These are phyloP conservation scores for Euphorbia celastroides DNA, from an alignment of 441 rosid species.

Conservation along the genomic window DNA sequence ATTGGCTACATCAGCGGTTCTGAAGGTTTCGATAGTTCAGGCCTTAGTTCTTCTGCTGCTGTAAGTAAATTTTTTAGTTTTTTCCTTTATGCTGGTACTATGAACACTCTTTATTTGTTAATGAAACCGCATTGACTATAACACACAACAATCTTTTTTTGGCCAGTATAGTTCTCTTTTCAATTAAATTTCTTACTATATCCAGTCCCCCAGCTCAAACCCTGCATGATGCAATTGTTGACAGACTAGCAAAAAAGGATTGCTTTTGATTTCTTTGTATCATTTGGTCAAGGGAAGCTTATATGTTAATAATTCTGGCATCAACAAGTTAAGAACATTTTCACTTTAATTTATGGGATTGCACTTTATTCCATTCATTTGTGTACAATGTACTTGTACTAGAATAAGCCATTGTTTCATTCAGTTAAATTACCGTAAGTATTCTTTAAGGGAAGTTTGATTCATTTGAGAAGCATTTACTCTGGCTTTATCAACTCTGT, in stretches of 20 bases:
- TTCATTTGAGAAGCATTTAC: background rate
- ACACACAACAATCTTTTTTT: background rate
- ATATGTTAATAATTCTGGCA: background rate
- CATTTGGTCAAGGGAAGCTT: background rate
- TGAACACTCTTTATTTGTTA: background rate
- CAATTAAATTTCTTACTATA: background rate
- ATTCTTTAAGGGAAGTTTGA: background rate
- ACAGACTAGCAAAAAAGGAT: background rate
- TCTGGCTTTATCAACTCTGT: background rate
- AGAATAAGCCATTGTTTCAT: background rate
- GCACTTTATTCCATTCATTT: background rate
- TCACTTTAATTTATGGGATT: background rate
- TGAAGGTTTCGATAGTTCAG: slow-evolving; percentile 85
- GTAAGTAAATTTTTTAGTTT: slow-evolving; percentile 45
- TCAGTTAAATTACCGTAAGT: background rate
- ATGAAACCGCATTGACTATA: background rate
- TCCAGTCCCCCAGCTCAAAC: background rate
- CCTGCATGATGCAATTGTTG: background rate
- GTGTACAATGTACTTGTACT: background rate
- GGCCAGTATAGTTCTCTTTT: background rate
- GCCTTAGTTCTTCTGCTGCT: slow-evolving; percentile 98
- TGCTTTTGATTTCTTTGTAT: background rate
- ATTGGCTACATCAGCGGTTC: slow-evolving; percentile 81
- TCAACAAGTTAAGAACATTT: background rate
- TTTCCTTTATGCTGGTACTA: slow-evolving; percentile 3